Conservation (phyloP, 495 filamentous ascomycete species). For the Ascobolus immersus region DNA sequence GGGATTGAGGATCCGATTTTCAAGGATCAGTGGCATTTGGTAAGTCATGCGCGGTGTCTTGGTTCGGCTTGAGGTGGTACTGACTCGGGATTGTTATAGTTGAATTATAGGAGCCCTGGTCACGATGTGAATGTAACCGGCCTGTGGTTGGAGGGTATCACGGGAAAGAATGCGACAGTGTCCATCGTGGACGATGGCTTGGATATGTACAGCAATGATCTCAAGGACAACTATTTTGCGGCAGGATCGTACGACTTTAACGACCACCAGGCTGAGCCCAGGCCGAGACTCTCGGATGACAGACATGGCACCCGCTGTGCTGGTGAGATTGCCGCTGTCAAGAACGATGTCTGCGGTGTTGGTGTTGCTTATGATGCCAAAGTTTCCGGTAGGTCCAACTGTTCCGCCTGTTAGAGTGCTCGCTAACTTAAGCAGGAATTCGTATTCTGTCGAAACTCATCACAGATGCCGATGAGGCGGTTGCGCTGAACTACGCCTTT, state of each 20-base stretch:
- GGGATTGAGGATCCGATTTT: slow-evolving; percentile 77
- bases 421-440: slow-evolving; percentile 19
- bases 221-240: slow-evolving; percentile 68
- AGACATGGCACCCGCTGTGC: slow-evolving; percentile 81
- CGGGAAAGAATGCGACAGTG: slow-evolving; percentile 65
- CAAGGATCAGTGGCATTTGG: slow-evolving; percentile 77
- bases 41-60: background rate
- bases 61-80: background rate
- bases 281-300: slow-evolving; percentile 55
- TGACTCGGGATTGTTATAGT: slow-evolving; percentile 16
- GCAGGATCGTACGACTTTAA: slow-evolving; percentile 91
- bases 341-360: slow-evolving; percentile 82
- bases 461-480: slow-evolving; percentile 72
- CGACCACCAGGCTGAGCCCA: slow-evolving; percentile 50
- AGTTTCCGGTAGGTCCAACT: slow-evolving; percentile 33
- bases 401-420: background rate
- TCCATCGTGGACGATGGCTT: slow-evolving; percentile 90
- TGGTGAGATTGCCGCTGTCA: slow-evolving; percentile 73
- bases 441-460: slow-evolving; percentile 81
- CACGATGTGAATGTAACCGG: slow-evolving; percentile 89
- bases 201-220: slow-evolving; percentile 88
- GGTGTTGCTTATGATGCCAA: slow-evolving; percentile 83
- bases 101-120: slow-evolving; percentile 53
- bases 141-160: slow-evolving; percentile 70
- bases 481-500: slow-evolving; percentile 72